Conservation (phyloP, 129 eudicot species). For the Silybum marianum region DNA sequence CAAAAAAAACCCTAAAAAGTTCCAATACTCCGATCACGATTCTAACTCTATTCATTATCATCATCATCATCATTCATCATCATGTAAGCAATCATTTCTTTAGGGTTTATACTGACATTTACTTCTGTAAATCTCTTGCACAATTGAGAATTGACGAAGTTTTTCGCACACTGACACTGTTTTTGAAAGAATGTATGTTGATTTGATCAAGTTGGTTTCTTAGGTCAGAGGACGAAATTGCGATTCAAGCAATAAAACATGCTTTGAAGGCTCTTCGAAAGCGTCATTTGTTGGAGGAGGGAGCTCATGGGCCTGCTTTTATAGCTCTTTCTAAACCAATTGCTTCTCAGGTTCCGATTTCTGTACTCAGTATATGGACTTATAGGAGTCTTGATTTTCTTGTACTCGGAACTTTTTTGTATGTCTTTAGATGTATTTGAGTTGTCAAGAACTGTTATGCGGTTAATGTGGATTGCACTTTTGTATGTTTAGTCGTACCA, state of each 20-base stretch:
- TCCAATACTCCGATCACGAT: background rate
- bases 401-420: background rate
- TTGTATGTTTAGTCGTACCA: background rate
- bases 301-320: conserved; percentile 81
- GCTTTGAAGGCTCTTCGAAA: conserved; percentile 75
- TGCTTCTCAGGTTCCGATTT: conserved; percentile 56
- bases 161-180: background rate
- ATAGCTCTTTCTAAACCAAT: conserved; percentile 76
- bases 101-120: background rate
- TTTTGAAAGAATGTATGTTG: conserved; percentile 5
- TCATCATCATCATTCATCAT: conserved; percentile 2
- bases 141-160: background rate
- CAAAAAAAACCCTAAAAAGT: conserved; percentile 23
- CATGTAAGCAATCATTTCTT: conserved; percentile 27
- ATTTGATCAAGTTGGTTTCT: conserved; percentile 14
- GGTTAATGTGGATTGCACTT: background rate
- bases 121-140: conserved; percentile 12
- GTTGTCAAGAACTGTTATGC: background rate
- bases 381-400: background rate
- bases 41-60: conserved; percentile 1
- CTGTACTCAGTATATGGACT: background rate
- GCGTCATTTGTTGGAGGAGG: conserved; percentile 86
- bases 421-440: background rate
- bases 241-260: conserved; percentile 67
- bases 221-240: conserved; percentile 64